Evolutionary conservation across 345 rosid genomes (phyloP).

Genomic region (Aethionema arabicum): DNA sequence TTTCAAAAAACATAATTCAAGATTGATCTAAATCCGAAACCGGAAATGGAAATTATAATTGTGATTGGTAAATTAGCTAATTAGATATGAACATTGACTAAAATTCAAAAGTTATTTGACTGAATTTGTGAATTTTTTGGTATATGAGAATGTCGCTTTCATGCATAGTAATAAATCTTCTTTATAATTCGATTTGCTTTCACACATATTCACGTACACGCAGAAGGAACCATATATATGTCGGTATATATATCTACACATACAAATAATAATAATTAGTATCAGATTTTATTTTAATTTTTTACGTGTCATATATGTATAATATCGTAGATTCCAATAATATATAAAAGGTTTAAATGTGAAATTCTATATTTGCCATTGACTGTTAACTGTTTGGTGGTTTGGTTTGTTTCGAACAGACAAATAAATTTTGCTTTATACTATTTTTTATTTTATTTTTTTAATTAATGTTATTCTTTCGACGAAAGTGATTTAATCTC

Average conservation of each 20-base stretch:
- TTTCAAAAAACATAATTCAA: no score
- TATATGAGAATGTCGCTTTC: constrained; percentile 9
- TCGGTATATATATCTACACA: constrained; percentile 13
- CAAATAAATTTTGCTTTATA: neutral
- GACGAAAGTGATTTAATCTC: neutral
- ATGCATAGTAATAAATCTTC: constrained; percentile 19
- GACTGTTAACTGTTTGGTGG: constrained; percentile 2
- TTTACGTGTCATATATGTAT: neutral
- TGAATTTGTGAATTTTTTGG: no score
- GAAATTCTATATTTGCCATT: no score
- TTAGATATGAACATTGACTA: no score
- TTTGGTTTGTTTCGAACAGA: constrained; percentile 26
- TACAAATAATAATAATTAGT: neutral
- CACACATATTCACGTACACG: constrained; percentile 31
- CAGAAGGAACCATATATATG: constrained; percentile 9
- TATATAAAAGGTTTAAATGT: neutral
- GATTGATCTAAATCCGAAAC: no score
- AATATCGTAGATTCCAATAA: neutral
- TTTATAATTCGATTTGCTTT: constrained; percentile 11
- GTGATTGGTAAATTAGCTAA: no score
- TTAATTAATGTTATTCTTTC: no score
- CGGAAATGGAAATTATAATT: no score
- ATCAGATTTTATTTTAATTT: no score
- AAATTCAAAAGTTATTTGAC: no score
- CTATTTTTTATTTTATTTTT: no score